These are phyloP conservation scores for Xylaria sp. DNA, from an alignment of 2,329 filamentous ascomycete genomes.

Conservation along the genomic window DNA sequence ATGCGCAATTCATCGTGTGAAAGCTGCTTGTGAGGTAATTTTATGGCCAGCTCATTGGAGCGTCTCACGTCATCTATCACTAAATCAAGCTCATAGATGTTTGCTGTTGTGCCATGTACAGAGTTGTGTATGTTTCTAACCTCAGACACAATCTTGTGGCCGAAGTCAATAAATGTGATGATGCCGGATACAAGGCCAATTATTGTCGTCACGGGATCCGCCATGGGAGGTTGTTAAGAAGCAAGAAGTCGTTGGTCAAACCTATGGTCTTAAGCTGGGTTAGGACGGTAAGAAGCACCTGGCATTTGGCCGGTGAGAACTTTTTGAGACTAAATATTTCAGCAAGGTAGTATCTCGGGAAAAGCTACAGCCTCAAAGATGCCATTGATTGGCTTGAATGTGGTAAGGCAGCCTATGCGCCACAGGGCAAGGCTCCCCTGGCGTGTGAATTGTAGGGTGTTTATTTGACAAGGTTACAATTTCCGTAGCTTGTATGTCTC, in stretches of 20 bases:
- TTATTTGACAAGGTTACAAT: too few relatives aligned
- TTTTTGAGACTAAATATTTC: too few relatives aligned
- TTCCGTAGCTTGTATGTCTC: too few relatives aligned
- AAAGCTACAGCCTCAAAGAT: too few relatives aligned
- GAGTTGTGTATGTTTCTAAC: constrained; percentile 1
- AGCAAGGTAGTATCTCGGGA: too few relatives aligned
- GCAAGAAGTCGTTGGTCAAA: neutral
- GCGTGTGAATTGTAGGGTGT: too few relatives aligned
- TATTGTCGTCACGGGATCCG: constrained; percentile 3
- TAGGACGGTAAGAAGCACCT: neutral
- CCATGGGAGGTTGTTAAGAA: neutral
- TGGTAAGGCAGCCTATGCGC: too few relatives aligned
- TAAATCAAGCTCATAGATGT: neutral
- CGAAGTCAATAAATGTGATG: constrained; percentile 13
- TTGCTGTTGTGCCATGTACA: constrained; percentile 5
- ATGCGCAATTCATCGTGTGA: neutral
- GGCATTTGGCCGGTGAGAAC: too few relatives aligned
- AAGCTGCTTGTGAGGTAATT: neutral
- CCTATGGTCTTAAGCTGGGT: neutral
- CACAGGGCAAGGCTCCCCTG: too few relatives aligned
- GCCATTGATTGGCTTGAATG: too few relatives aligned
- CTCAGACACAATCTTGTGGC: neutral
- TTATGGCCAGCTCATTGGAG: neutral
- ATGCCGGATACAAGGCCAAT: constrained; percentile 18
- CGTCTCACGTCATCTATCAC: neutral